Conservation (phyloP, 352 stramenopile species). For the Pythium rhizo-oryzae region DNA sequence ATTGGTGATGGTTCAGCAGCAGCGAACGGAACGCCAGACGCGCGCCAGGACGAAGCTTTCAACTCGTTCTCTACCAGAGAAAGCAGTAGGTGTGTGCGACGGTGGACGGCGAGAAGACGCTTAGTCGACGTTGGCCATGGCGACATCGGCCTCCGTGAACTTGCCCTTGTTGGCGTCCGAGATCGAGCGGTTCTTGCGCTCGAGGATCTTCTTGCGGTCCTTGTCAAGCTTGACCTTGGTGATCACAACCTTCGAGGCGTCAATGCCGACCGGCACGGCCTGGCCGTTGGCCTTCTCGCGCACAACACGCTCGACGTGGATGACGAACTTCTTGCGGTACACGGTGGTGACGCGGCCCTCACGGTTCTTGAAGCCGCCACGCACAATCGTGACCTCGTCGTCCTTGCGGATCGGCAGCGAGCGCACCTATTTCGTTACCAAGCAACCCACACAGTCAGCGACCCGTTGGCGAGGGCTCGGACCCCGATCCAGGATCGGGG, state of each 20-base stretch:
- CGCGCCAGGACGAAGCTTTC: constrained; percentile 20
- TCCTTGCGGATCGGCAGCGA: constrained; percentile 99
- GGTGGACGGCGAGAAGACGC: constrained; percentile 10
- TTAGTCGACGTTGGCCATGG: constrained; percentile 92
- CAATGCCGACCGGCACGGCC: constrained; percentile 96
- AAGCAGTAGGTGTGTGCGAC: constrained; percentile 9
- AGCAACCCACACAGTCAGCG: constrained; percentile 20
- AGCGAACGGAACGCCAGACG: neutral
- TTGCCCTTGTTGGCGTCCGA: constrained; percentile 87
- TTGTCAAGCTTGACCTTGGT: constrained; percentile 99
- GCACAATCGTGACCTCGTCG: constrained; percentile 98
- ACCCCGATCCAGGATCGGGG: too few relatives aligned
- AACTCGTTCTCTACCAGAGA: constrained; percentile 11
- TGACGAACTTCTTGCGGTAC: constrained; percentile 99
- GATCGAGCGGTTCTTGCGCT: constrained; percentile 96
- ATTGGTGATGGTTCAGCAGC: constrained; percentile 11
- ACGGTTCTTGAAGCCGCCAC: constrained; percentile 97
- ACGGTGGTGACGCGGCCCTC: constrained; percentile 98
- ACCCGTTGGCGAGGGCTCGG: too few relatives aligned
- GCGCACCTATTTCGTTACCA: constrained; percentile 89
- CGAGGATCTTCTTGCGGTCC: constrained; percentile 98
- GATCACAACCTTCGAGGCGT: constrained; percentile 98
- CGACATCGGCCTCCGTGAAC: constrained; percentile 89
- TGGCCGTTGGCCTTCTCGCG: constrained; percentile 98
- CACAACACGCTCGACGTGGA: constrained; percentile 99